Evolutionary conservation across 441 rosid genomes (phyloP), one percentile per base, ranked within the genome.

Genomic region (Monsonia emarginata): DNA sequence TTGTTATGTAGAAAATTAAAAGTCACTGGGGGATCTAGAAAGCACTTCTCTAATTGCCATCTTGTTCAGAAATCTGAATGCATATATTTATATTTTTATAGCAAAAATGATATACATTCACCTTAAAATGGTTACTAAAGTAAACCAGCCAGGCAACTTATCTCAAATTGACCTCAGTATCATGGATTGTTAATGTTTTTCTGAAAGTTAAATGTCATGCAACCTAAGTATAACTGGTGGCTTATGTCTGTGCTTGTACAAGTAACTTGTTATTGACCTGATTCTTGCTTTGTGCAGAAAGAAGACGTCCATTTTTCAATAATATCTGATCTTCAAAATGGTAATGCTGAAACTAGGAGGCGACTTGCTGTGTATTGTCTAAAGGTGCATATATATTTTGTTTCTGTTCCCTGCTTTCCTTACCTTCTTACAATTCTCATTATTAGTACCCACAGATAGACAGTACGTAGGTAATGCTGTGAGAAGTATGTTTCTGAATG

Each of bases 271-370:
- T 56, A 25, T 25, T 31, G 61, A 56, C 54, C n/a, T 22, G 18
- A 46, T 42, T 42, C 2, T 71, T 34, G 1, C 79, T 67, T 67
- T 69, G 11, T 77, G 65, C 84, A 94, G 97, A 94, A 91, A 81
- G 99, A 91, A 83, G 97, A 94, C 80, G 97, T 94, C 70, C 99
- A 94, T 77, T 96, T 89, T 83, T 94, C 99, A 72, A 94, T 91
- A 67, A 91, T 94, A 78, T 85, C 97, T 42, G 97, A 94, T 81
- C 99, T 94, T 75, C 99, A 94, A 82, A 91, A 88, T 75, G 97
- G 99, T 69, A 94, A 91, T 85, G 85, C 99, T 5, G 97, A 91
- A 82, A 94, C 97, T 7, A 86, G 99, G 85, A 89, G 97, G 78
- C 87, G 97, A 62, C 97, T 94, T 80, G 97, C 99, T 66, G 97